phyloP scores from a whole-genome alignment of 2,329 filamentous ascomycete genomes.

The Coniochaeta ligniaria region DNA sequence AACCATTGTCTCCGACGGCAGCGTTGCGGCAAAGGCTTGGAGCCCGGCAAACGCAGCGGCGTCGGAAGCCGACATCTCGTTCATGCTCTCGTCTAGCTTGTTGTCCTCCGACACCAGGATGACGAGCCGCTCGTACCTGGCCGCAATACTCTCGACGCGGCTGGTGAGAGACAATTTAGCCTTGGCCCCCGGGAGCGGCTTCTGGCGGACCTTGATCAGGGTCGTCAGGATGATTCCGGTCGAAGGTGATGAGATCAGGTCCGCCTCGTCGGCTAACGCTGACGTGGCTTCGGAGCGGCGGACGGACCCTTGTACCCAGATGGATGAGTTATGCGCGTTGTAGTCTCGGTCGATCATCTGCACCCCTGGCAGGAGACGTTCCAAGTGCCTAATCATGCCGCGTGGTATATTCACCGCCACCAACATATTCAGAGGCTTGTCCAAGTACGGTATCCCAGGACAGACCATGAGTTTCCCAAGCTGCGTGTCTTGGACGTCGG shows the following conservation, averaged over 20 bases:
- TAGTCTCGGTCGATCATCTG: constrained; percentile 20
- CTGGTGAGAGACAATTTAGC: constrained; percentile 38
- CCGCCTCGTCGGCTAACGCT: constrained; percentile 51
- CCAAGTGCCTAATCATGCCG: constrained; percentile 9
- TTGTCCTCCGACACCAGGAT: constrained; percentile 58
- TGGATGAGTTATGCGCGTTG: constrained; percentile 11
- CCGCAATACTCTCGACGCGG: constrained; percentile 43
- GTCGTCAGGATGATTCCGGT: constrained; percentile 66
- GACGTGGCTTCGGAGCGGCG: constrained; percentile 16
- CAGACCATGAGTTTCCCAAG: constrained; percentile 9
- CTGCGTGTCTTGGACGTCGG: constrained; percentile 7
- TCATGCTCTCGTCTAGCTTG: constrained; percentile 30
- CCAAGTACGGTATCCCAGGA: constrained; percentile 10
- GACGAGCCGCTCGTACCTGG: constrained; percentile 59
- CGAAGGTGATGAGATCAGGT: constrained; percentile 63
- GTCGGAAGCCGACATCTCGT: constrained; percentile 31
- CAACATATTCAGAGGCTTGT: constrained; percentile 12
- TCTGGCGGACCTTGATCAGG: constrained; percentile 66
- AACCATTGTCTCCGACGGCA: constrained; percentile 30
- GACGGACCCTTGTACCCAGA: constrained; percentile 14
- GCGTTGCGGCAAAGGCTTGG: constrained; percentile 35
- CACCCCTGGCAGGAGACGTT: constrained; percentile 15
- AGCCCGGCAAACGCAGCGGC: constrained; percentile 40
- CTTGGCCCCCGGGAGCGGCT: constrained; percentile 52
- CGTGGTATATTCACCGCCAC: constrained; percentile 15